Evolutionary conservation across 371 early-diverging fungal genomes (phyloP), one percentile per base, ranked within the genome.

Genomic region (Fennellomyces sp.): DNA sequence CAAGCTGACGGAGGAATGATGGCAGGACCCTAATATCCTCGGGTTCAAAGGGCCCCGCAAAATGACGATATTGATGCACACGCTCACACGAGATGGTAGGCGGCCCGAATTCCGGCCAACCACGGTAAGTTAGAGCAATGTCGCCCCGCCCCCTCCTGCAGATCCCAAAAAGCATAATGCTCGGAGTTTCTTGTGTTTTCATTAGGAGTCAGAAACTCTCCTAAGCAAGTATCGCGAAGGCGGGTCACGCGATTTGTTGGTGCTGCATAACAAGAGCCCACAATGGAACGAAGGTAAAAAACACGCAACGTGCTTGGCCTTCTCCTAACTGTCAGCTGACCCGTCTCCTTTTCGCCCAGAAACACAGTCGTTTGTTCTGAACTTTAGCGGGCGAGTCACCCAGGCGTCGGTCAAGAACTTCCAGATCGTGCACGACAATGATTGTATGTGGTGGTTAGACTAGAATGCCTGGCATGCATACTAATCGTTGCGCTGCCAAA

Each of bases 361-460:
- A 56, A 95, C 93, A 6, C 90, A 93, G 66, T 92, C 96, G 5
- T 98, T 94, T 80, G 94, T 95, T 0, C 74, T 99, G 17, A 97
- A 98, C 68, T 98, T 98, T 72, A 94, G 91, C 57, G 95, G 95
- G 7, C 80, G 98, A 13, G 97, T 98, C 0, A 91, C 94, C 17
- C 73, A 91, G 66, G 94, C 99, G 7, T 95, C 95, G 5, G 97
- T 97, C 31, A 97, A 98, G 68, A 99, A 98, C 74, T 97, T 99
- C 75, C 99, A 98, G 72, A 89, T 99, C 50, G 93, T 98, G 13
- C 93, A 92, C 63, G 92, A 93, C 28, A 83, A 92, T 58, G 94
- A 95, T 69, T 75, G 91, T 93, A 85, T 77, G 88, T 76, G n/a
- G n/a, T n/a, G n/a, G n/a, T n/a, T n/a, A n/a, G n/a, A n/a, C n/a